These are phyloP conservation scores for Cordyceps cateniannulata DNA, from an alignment of 2,329 filamentous ascomycete genomes.

Conservation along the genomic window DNA sequence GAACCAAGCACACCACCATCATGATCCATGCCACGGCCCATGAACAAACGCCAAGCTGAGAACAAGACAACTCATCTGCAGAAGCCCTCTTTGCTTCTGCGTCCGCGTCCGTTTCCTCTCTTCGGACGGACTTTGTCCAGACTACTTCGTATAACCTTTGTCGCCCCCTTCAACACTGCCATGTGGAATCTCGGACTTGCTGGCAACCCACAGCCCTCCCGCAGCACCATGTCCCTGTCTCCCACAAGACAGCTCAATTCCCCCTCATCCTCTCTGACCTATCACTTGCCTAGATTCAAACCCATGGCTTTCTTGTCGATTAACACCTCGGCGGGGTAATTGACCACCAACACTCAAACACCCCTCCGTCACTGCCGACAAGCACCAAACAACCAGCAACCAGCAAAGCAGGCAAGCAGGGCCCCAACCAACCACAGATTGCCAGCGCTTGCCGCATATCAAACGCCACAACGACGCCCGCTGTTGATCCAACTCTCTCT, in stretches of 20 bases:
- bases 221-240: neutral
- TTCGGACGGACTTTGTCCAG: neutral
- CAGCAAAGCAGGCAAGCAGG: too few species aligned
- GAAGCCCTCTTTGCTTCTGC: neutral
- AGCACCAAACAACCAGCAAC: neutral
- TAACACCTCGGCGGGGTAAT: neutral
- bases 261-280: neutral
- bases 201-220: neutral
- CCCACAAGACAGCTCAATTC: neutral
- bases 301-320: neutral
- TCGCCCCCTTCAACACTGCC: neutral
- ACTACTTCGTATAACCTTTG: neutral
- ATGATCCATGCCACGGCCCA: neutral
- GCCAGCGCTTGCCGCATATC: neutral
- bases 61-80: neutral
- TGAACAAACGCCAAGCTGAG: neutral
- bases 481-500: neutral
- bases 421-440: neutral
- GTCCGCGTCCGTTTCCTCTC: neutral
- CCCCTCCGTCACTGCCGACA: neutral
- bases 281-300: neutral
- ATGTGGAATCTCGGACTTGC: neutral
- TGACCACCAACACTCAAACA: neutral
- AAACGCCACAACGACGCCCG: conserved; percentile 5
- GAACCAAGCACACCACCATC: neutral